Percentiles rank a stretch among this genome's conserved stretches.
Conservation (phyloP, 2,329 filamentous ascomycete species). For the Laburnicola sp. region DNA sequence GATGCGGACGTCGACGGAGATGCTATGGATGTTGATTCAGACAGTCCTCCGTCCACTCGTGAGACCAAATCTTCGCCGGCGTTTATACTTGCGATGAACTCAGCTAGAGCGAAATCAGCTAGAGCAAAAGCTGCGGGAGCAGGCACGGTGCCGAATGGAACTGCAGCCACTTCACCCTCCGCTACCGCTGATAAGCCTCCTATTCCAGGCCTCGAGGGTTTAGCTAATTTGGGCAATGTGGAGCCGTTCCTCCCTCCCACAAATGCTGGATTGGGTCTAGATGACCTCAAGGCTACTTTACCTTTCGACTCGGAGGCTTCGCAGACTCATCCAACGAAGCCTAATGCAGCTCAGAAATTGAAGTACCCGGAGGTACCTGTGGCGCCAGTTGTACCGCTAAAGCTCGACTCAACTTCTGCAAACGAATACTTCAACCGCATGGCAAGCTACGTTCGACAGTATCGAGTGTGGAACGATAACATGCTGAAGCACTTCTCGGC, state of each 20-base stretch:
- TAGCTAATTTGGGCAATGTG: slow-evolving; percentile 56
- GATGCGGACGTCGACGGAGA: slow-evolving; percentile 40
- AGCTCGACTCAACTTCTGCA: slow-evolving; percentile 54
- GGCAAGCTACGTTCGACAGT: slow-evolving; percentile 60
- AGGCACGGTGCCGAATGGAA: slow-evolving; percentile 21
- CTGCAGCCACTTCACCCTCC: slow-evolving; percentile 19
- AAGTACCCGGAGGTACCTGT: slow-evolving; percentile 57
- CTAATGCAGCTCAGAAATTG: slow-evolving; percentile 46
- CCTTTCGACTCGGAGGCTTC: slow-evolving; percentile 62
- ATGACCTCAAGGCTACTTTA: slow-evolving; percentile 57
- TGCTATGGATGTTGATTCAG: slow-evolving; percentile 54
- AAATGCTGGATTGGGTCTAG: slow-evolving; percentile 55
- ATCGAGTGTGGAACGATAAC: slow-evolving; percentile 57
- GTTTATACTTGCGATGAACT: slow-evolving; percentile 9
- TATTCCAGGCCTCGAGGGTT: slow-evolving; percentile 44
- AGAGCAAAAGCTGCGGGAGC: slow-evolving; percentile 8
- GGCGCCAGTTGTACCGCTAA: slow-evolving; percentile 50
- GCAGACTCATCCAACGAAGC: slow-evolving; percentile 47
- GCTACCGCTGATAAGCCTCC: slow-evolving; percentile 18
- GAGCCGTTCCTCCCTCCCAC: slow-evolving; percentile 54
- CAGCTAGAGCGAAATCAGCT: slow-evolving; percentile 10
- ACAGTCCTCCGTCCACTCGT: slow-evolving; percentile 29
- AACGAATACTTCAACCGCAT: slow-evolving; percentile 58
- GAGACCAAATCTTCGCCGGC: slow-evolving; percentile 15
- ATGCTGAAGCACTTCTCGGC: slow-evolving; percentile 61